Evolutionary conservation across 2,329 filamentous ascomycete species (phyloP), one percentile per base, ranked within the genome.

Genomic region (Aspergillus clavatus): DNA sequence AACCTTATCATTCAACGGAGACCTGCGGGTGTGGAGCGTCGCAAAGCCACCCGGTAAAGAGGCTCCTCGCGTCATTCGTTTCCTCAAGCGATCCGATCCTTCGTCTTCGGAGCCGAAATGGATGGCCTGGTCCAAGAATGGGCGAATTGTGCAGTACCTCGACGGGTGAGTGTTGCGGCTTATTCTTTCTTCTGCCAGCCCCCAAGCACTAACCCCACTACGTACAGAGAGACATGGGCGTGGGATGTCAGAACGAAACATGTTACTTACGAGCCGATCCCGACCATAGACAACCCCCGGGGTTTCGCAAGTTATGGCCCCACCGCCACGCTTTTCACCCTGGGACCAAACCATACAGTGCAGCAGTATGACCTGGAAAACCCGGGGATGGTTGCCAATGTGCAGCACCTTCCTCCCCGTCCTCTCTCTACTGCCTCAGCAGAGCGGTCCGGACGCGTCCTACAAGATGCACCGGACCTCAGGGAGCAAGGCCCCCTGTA

Each of bases 181-280:
- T 12, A 21, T 14, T 5, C 11, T n/a, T n/a, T n/a, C n/a, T n/a
- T n/a, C n/a, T n/a, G n/a, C n/a, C n/a, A n/a, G n/a, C n/a, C n/a
- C n/a, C n/a, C n/a, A n/a, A n/a, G n/a, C n/a, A n/a, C n/a, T n/a
- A n/a, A n/a, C n/a, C n/a, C n/a, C n/a, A n/a, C n/a, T n/a, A 26
- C 26, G 12, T 28, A 21, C 52, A 89, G 90, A 44, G 87, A 95
- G 76, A 95, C 90, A 28, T 83, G 87, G 58, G 86, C 89, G 46
- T 98, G 93, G 91, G 93, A 98, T 74, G 93, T 98, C 36, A 81
- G 90, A 52, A 98, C 93, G n/a, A 97, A 97, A 66, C 85, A 95
- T 62, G 89, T 98, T 56, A 90, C 89, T 3, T 94, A 83, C 67
- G 90, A 96, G 60, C 79, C 81, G 47, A 87, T 97, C 45, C 89